These are phyloP conservation scores for Tripterygium wilfordii DNA, from an alignment of 177 flowering plant species.

Conservation along the genomic window DNA sequence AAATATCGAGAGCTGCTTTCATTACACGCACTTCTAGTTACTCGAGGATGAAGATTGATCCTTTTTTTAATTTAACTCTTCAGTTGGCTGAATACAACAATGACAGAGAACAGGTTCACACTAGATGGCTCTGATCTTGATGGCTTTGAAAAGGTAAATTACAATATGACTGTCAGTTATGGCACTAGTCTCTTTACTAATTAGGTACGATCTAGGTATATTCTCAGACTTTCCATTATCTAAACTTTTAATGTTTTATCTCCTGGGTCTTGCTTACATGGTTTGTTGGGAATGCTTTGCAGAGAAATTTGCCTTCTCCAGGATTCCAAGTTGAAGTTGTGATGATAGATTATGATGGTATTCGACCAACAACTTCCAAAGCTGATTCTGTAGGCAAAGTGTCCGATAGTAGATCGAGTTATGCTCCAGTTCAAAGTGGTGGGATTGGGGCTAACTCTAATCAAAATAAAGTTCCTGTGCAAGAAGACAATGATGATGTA, in stretches of 20 bases:
- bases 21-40: too few species aligned
- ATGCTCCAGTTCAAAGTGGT: conserved; percentile 19
- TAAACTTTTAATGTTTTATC: too few species aligned
- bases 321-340: conserved; percentile 90
- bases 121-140: conserved; percentile 71
- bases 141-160: conserved; percentile 90
- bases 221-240: too few species aligned
- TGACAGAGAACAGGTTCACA: conserved; percentile 76
- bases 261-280: background rate
- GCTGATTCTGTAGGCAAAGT: conserved; percentile 26
- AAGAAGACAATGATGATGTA: conserved; percentile 69
- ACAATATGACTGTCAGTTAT: background rate
- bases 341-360: conserved; percentile 59
- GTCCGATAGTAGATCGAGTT: conserved; percentile 27
- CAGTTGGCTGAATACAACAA: conserved; percentile 94
- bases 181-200: background rate
- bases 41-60: too few species aligned
- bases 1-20: too few species aligned
- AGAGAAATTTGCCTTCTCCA: conserved; percentile 91
- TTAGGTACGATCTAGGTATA: too few species aligned
- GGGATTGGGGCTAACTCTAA: conserved; percentile 18
- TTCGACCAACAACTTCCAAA: conserved; percentile 28
- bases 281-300: conserved; percentile 13
- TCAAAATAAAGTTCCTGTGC: conserved; percentile 25
- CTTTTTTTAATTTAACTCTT: background rate